These are phyloP conservation scores for Botrytis tulipae DNA, from an alignment of 2,329 filamentous ascomycete species.

Conservation along the genomic window DNA sequence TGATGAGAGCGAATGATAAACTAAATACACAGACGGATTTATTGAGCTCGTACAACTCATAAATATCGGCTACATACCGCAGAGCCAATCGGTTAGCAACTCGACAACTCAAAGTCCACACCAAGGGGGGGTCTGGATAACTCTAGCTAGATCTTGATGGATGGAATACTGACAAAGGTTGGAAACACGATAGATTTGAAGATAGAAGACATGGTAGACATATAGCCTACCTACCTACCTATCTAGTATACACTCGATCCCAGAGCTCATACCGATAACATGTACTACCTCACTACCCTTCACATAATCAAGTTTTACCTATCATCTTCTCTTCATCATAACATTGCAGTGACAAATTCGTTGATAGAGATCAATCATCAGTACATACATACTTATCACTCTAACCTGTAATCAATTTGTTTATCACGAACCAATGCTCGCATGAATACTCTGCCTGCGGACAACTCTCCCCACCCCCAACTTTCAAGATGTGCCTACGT, in stretches of 20 bases:
- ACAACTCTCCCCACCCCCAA: too few species aligned
- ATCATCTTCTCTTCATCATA: background rate
- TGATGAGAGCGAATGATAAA: background rate
- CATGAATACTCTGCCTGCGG: too few species aligned
- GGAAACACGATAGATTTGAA: background rate
- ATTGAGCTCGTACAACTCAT: background rate
- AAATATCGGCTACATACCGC: background rate
- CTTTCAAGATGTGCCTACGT: too few species aligned
- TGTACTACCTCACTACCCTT: background rate
- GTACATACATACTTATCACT: background rate
- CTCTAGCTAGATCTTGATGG: background rate
- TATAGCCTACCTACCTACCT: background rate
- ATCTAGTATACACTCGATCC: background rate
- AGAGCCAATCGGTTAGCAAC: background rate
- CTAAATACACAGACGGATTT: too few species aligned
- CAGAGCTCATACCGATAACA: background rate
- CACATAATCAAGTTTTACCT: background rate
- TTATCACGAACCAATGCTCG: too few species aligned
- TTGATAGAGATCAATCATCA: background rate
- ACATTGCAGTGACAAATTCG: background rate
- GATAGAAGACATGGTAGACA: background rate
- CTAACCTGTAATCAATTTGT: too few species aligned
- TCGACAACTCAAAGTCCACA: background rate
- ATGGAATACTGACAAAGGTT: background rate
- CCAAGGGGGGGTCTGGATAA: too few species aligned